Base-by-base conservation (phyloP, 805 yeast species). In the Hanseniaspora hatyaiensis region DNA sequence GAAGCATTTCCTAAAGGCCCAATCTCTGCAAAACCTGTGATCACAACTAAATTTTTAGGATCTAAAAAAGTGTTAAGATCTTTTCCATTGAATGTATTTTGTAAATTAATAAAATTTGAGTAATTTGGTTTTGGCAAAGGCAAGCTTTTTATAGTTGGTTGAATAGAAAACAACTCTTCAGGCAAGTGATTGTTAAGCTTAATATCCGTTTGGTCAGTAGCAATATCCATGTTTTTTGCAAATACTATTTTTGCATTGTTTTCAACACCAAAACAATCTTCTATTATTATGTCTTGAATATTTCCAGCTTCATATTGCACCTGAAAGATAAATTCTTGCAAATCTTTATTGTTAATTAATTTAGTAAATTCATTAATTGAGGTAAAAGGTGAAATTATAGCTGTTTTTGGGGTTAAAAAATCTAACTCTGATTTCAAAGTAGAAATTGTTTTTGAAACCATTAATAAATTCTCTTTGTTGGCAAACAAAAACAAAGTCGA, bases 1-100 rank as follows among this genome's bases (percentile, higher is more conserved):
- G 94, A 77, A 24, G 95, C 65, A 65, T 80, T 82, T 69, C 95
- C 95, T 87, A 92, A 85, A 52, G 95, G 95, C 54, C 94, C 86
- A 53, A 85, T 88, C 66, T 85, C 95, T 51, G 89, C 70, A 66
- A 84, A 85, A 59, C 95, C 95, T 40, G 95, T 84, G 43, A 85
- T 80, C 41, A 85, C 95, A 51, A 84, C 74, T 43, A 82, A 83
- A 47, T 75, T 71, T 58, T 82, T 88, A 53, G 83, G 76, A 57
- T 84, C 92, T 51, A 85, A 70, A 71, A 84, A 69, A 41, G 86
- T 88, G 60, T 77, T 79, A 57, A 84, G 71, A 44, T 77, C 74
- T 15, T 66, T 63, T 45, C 55, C 55, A 34, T 54, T 54, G 37
- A 82, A 65, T 38, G 71, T 57, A 36, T 67, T 57, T 65, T 76